Conservation (phyloP, 257 asterid species). For the Nicotiana undulata region DNA sequence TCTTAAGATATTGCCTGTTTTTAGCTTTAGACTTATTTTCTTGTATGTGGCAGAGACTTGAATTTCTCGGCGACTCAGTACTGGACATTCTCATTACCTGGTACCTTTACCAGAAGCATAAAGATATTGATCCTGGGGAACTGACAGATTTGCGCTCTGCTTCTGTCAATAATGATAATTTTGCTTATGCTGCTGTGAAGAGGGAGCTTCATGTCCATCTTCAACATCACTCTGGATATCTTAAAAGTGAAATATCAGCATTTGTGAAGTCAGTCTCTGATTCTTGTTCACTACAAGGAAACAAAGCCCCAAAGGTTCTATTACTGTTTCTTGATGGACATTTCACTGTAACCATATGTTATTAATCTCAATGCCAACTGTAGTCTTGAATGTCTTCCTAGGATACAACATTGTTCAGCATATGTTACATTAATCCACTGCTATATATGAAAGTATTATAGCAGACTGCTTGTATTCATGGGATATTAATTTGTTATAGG, state of each 20-base stretch:
- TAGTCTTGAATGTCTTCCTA: not conserved
- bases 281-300: conserved; percentile 45
- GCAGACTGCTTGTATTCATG: not conserved
- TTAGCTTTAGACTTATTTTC: not conserved
- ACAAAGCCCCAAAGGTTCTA: conserved; percentile 70
- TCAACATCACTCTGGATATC: conserved; percentile 43
- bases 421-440: not conserved
- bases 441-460: not conserved
- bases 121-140: conserved; percentile 78
- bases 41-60: conserved; percentile 67
- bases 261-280: conserved; percentile 44
- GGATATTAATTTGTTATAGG: conserved; percentile 29
- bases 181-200: conserved; percentile 77
- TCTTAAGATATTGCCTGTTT: not conserved
- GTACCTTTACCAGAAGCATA: conserved; percentile 66
- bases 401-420: not conserved
- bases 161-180: conserved; percentile 79
- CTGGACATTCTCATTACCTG: conserved; percentile 73
- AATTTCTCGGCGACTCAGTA: conserved; percentile 94
- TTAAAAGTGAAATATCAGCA: conserved; percentile 45
- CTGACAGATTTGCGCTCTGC: conserved; percentile 91
- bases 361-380: not conserved
- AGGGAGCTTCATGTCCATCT: conserved; percentile 65
- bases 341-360: not conserved
- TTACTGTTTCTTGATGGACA: not conserved